Conservation (phyloP, 352 stramenopile genomes). For the Pythium brassicae region DNA sequence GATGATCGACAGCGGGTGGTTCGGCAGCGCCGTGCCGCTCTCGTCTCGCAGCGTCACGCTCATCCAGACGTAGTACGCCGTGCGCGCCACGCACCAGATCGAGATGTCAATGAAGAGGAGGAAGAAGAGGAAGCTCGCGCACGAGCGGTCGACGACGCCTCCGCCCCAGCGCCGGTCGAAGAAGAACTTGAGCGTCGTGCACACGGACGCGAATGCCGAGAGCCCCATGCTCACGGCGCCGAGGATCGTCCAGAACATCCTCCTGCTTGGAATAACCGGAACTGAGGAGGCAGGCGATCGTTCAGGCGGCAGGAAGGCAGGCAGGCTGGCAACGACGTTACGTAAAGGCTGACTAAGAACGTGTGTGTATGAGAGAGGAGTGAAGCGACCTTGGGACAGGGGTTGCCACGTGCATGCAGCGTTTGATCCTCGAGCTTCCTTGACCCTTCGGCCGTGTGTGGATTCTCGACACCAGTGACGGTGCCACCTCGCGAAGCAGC, state of each 20-base stretch:
- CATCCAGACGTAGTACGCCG: slow-evolving; percentile 19
- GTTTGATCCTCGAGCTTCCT: too few relatives aligned
- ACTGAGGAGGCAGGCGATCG: too few relatives aligned
- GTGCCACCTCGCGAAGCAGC: too few relatives aligned
- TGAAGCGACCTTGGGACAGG: too few relatives aligned
- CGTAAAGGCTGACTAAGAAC: too few relatives aligned
- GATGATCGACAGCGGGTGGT: slow-evolving; percentile 21
- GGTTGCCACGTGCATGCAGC: too few relatives aligned
- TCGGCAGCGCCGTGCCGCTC: slow-evolving; percentile 22
- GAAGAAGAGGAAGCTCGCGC: slow-evolving; percentile 35
- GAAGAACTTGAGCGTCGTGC: slow-evolving; percentile 22
- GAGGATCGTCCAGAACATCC: slow-evolving; percentile 30
- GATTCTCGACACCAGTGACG: too few relatives aligned
- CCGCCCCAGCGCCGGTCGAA: slow-evolving; percentile 28
- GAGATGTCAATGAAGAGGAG: slow-evolving; percentile 34
- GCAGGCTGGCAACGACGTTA: too few relatives aligned
- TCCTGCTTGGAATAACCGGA: background rate
- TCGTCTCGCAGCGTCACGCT: slow-evolving; percentile 23
- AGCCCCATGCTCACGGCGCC: slow-evolving; percentile 10
- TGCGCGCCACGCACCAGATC: slow-evolving; percentile 18
- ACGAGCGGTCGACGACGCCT: slow-evolving; percentile 19
- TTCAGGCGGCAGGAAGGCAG: too few relatives aligned
- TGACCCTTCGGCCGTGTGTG: too few relatives aligned
- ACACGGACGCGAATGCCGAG: slow-evolving; percentile 15
- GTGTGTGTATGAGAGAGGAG: too few relatives aligned